Base-by-base conservation (phyloP, 2,329 filamentous ascomycete species). In the Sodiomyces alkalinus region DNA sequence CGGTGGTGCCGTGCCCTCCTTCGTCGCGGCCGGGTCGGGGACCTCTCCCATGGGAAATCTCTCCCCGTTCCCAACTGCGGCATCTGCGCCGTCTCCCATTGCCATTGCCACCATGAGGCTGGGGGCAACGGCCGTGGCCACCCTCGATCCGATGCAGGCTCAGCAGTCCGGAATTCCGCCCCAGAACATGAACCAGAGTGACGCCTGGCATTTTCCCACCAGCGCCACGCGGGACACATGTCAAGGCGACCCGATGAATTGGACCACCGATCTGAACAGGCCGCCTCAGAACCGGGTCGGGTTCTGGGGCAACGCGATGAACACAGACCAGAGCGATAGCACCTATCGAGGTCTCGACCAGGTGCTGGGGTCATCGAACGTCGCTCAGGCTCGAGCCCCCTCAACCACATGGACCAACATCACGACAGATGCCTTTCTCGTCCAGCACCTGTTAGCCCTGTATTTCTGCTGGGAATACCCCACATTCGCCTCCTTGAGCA, bases 391-490 rank as follows among this genome's bases (percentile, higher is more conserved):
- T 41, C 56, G 56, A 35, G 45, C 55, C 1, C 52, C 60, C 0
- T 41, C 56, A 0, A 48, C 42, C 4, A 57, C 56, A 0, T 80
- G 75, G 76, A 79, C 75, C 2, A 56, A 42, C 21, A 60, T 80
- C 14, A 77, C 73, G 2, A 43, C 48, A 3, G 73, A 80, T 37
- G 41, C 55, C 9, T 51, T 47, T 9, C 59, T 80, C 17, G 68
- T 80, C 1, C 60, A 73, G 35, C 72, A 75, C 39, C 56, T 80
- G 7, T 51, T 80, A 29, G 60, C 66, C 1, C 54, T 80, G 18
- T 81, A 80, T 50, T 81, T 81, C 39, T 78, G 74, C 53, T 82
- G 77, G 68, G 70, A 78, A 38, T 80, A 83, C 45, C 74, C 78
- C 3, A 81, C 76, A 9, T 81, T 80, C 49, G 70, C 75, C 4